phyloP scores from a whole-genome alignment of 306 rosid genomes.

The Medicago ruthenica region DNA sequence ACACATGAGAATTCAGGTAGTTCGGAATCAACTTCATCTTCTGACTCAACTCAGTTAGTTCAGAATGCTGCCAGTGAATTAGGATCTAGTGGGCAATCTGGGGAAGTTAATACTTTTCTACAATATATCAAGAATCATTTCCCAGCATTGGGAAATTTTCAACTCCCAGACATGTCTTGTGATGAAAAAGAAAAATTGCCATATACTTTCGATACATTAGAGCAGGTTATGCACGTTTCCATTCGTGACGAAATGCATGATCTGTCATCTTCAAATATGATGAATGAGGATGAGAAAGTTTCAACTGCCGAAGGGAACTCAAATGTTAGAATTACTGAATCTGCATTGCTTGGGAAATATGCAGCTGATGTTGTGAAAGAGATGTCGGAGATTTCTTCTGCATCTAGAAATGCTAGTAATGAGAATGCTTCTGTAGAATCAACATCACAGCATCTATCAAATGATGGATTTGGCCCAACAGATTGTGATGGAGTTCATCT shows the following conservation, averaged over 20 bases:
- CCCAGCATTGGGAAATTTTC: conserved; percentile 59
- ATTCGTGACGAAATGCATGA: conserved; percentile 60
- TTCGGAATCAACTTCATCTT: conserved; percentile 55
- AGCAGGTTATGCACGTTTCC: conserved; percentile 66
- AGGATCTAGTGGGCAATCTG: conserved; percentile 58
- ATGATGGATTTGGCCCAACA: conserved; percentile 75
- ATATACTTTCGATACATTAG: conserved; percentile 66
- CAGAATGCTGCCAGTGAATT: conserved; percentile 65
- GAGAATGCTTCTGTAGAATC: conserved; percentile 60
- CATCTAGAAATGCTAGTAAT: conserved; percentile 54
- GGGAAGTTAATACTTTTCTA: conserved; percentile 61
- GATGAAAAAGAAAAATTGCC: conserved; percentile 48
- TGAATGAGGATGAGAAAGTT: conserved; percentile 42
- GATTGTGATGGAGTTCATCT: conserved; percentile 90
- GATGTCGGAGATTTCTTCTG: conserved; percentile 57
- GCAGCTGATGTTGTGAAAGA: conserved; percentile 69
- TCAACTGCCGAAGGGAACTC: conserved; percentile 49
- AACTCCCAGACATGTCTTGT: conserved; percentile 52
- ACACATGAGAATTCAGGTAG: conserved; percentile 48
- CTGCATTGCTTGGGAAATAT: conserved; percentile 72
- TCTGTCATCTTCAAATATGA: conserved; percentile 41
- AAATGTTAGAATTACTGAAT: conserved; percentile 47
- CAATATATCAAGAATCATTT: conserved; percentile 62
- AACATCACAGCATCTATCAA: conserved; percentile 49
- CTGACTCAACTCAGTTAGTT: conserved; percentile 52